Evolutionary conservation across 2,329 filamentous ascomycete genomes (phyloP), one percentile per base, ranked within the genome.

Genomic region (Trichoderma afroharzianum): DNA sequence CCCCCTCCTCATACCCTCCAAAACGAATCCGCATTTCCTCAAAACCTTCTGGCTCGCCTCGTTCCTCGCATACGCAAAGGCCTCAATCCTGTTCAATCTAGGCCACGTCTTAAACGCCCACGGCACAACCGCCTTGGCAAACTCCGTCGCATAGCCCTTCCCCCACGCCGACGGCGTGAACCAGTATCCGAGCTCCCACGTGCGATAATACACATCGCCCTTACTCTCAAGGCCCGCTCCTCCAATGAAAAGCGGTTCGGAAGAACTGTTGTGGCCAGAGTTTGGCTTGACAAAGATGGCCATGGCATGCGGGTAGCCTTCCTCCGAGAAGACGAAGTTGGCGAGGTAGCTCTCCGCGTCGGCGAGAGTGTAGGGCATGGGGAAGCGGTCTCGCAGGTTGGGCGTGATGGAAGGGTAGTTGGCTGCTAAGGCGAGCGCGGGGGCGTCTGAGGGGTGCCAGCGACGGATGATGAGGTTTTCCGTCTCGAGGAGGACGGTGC

Each of bases 141-240:
- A 83, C 73, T 83, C 83, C 1, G 79, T 82, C 63, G 79, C 81
- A 68, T 85, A 80, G 1, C 86, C 86, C 24, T 79, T 80, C 0
- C 85, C 84, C 86, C 85, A 85, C 62, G 79, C 76, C 4, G 77
- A 74, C 53, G 77, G 78, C 1, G 79, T 82, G 24, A 85, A 43
- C 82, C 83, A 87, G 78, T 87, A 88, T 6, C 85, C 86, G 1
- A 87, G 12, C 78, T 87, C 85, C 75, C 81, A 81, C 5, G 81
- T 84, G 61, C 80, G 79, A 72, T 79, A 80, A 70, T 85, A 80
- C 72, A 83, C 78, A 63, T 84, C 82, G 15, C 74, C 73, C 12
- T 77, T 72, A 4, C 78, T 72, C 50, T 77, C 79, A 36, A 87
- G 74, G 39, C 84, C 82, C 11, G 86, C 78, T 66, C 76, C 77